Evolutionary conservation across 345 rosid species (phyloP), one percentile per base, ranked within the genome.

Genomic region (Excoecaria cochinchinensis): DNA sequence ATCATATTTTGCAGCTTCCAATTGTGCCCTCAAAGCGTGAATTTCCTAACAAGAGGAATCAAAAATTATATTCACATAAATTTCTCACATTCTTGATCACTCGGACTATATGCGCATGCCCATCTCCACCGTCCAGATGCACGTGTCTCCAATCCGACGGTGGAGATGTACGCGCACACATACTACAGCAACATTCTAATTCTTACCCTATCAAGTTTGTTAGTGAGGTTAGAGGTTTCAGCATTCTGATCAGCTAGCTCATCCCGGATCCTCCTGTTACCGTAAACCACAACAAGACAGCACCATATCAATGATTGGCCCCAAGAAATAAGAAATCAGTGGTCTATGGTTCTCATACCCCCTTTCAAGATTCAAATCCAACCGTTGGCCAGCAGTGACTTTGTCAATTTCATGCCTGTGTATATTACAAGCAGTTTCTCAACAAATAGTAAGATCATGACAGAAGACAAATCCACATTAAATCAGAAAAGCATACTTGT

Each of bases 1-100:
- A 57, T 95, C 99, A 36, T 91, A 91, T 72, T 95, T 92, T 17
- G 95, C 91, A 56, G 90, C 93, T 87, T 95, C 99, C 76, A 95
- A 50, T 24, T 90, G 95, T 52, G 98, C 98, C 81, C 99, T 86
- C 78, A 91, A 69, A 8, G 89, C 83, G 82, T 95, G 97, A 81
- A 91, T 92, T 87, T 95, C 99, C 98, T 92, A 82, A 16, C 31
- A 10, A 15, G 66, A 25, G 31, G 19, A 24, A 60, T 38, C 31
- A 12, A 61, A 39, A 24, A 19, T 6, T 39, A 38, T 50, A 42
- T 59, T 36, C 36, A 31, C 21, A 10, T 31, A 25, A 4, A 56
- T 8, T 56, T 6, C 24, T 4, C 24, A 56, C 7, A 56, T 56
- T 56, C 24, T 56, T n/a, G 11, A 56, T 56, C 19, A n/a, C 60